Evolutionary conservation across 2,329 filamentous ascomycete species (phyloP).

Genomic region (Pseudocercospora fuligena): DNA sequence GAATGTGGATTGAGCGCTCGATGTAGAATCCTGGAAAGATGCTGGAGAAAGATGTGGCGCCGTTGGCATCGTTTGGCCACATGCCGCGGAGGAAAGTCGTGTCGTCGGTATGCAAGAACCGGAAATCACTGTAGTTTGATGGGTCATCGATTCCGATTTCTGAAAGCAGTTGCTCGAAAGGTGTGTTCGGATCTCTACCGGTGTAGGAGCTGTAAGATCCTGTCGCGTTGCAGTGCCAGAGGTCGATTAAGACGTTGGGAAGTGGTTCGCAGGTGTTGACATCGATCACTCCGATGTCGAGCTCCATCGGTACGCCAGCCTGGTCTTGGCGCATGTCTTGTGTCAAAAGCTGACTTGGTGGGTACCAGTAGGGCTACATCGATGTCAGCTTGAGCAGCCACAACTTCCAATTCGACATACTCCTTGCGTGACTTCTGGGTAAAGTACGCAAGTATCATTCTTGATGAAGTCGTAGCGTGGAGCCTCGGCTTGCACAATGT

Average conservation of each 20-base stretch:
- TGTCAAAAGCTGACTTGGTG: constrained; percentile 13
- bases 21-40: constrained; percentile 26
- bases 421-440: constrained; percentile 18
- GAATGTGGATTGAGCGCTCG: constrained; percentile 22
- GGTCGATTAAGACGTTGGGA: constrained; percentile 13
- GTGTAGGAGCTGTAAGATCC: constrained; percentile 18
- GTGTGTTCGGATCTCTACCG: constrained; percentile 15
- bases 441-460: constrained; percentile 22
- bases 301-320: constrained; percentile 19
- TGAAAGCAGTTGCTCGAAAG: constrained; percentile 5
- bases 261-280: constrained; percentile 22
- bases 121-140: constrained; percentile 14
- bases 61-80: constrained; percentile 21
- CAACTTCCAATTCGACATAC: neutral
- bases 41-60: constrained; percentile 16
- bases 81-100: constrained; percentile 21
- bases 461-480: constrained; percentile 22
- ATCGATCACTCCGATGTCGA: constrained; percentile 23
- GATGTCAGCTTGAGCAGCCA: neutral
- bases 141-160: constrained; percentile 16
- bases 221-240: constrained; percentile 25
- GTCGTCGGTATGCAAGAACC: constrained; percentile 13
- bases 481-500: constrained; percentile 17
- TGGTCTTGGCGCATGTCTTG: constrained; percentile 18
- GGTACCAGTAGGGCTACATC: constrained; percentile 17